Conservation (phyloP, 2,329 filamentous ascomycete species). For the Hortaea sp. region DNA sequence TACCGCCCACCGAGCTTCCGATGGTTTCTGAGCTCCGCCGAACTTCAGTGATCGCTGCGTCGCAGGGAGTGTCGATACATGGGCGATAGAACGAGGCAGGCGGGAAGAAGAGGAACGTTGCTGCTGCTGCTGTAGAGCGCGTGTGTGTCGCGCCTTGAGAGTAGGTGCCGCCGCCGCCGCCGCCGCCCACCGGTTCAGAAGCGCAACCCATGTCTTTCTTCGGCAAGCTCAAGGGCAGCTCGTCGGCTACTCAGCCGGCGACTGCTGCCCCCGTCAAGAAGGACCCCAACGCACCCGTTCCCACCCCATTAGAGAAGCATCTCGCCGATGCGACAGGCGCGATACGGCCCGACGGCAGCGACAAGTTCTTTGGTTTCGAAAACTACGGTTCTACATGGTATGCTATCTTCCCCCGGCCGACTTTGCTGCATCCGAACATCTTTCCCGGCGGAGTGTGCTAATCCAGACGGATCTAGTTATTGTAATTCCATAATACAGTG, state of each 20-base stretch:
- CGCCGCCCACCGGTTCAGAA: too few species aligned
- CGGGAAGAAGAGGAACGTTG: too few species aligned
- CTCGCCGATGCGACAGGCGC: conserved; percentile 73
- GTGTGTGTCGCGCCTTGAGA: too few species aligned
- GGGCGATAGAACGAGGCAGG: too few species aligned
- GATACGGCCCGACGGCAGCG: conserved; percentile 75
- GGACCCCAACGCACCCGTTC: conserved; percentile 46
- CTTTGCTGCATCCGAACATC: not conserved
- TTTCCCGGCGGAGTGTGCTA: not conserved
- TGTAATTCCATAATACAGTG: conserved; percentile 98
- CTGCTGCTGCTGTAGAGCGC: too few species aligned
- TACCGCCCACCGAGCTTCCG: too few species aligned
- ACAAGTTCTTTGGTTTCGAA: conserved; percentile 97
- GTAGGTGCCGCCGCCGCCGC: too few species aligned
- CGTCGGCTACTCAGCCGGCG: conserved; percentile 26
- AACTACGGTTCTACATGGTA: conserved; percentile 99
- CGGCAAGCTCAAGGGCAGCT: conserved; percentile 41
- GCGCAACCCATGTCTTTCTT: conserved; percentile 41
- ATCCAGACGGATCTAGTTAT: conserved; percentile 51
- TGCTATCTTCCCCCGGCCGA: conserved; percentile 11
- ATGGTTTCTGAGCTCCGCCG: too few species aligned
- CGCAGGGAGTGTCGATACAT: too few species aligned
- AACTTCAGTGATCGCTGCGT: too few species aligned
- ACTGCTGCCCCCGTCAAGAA: conserved; percentile 46
- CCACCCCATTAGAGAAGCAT: conserved; percentile 60